A percentile compares a stretch with the other conserved stretches of the same genome.
These are phyloP conservation scores for Termitomyces heimii DNA, from an alignment of 768 basidiomycete species.

Conservation along the genomic window DNA sequence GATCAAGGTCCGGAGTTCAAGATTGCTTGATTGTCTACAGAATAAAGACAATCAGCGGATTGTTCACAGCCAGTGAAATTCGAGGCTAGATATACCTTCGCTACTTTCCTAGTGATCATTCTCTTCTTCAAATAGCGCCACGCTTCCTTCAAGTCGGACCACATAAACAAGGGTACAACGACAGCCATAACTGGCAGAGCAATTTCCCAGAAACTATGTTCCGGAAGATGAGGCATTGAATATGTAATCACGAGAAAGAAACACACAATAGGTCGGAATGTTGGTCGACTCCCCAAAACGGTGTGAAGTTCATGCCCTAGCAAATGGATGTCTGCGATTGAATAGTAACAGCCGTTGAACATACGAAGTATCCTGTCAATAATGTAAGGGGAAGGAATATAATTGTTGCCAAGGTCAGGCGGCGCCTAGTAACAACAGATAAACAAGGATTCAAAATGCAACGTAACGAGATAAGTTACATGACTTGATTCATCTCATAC, in stretches of 20 bases:
- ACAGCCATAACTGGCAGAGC: conserved; percentile 56
- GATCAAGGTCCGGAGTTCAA: neutral
- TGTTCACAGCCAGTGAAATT: neutral
- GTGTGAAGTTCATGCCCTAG: conserved; percentile 66
- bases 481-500: conserved; percentile 72
- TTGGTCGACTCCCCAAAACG: conserved; percentile 42
- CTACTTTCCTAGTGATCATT: conserved; percentile 24
- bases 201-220: conserved; percentile 61
- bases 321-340: neutral
- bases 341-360: conserved; percentile 15
- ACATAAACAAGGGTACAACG: conserved; percentile 52
- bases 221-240: neutral
- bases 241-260: conserved; percentile 5
- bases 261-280: conserved; percentile 44
- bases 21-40: conserved; percentile 11
- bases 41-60: neutral
- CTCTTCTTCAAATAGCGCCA: conserved; percentile 43
- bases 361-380: conserved; percentile 69
- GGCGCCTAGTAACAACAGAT: conserved; percentile 37
- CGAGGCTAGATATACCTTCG: conserved; percentile 24
- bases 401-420: conserved; percentile 61
- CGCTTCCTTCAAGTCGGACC: conserved; percentile 42
- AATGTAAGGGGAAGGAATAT: conserved; percentile 67
- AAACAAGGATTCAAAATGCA: neutral
- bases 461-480: conserved; percentile 32